phyloP scores from a whole-genome alignment of 1,139 yeast genomes.

The Geotrichum klebahnii region DNA sequence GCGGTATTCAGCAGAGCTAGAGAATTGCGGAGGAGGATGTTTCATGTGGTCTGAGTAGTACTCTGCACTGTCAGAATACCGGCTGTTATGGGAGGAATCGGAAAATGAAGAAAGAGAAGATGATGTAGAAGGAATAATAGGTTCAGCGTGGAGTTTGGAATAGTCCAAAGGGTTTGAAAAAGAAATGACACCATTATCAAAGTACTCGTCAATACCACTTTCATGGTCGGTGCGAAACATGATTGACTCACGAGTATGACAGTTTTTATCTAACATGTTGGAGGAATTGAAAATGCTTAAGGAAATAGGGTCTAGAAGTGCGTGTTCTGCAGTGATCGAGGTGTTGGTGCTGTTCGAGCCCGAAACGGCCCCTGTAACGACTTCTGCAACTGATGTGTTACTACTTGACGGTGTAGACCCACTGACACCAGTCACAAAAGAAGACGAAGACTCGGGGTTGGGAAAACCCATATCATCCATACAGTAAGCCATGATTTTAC shows the following conservation, averaged over 20 bases:
- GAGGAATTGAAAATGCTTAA: not conserved
- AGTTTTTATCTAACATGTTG: not conserved
- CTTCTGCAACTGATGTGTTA: constrained; percentile 1
- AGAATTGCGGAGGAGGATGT: constrained; percentile 6
- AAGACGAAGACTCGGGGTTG: too few relatives aligned
- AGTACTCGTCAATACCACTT: constrained; percentile 5
- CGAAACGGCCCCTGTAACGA: too few relatives aligned
- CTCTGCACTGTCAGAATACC: constrained; percentile 11
- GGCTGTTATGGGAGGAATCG: constrained; percentile 9
- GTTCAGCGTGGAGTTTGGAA: not conserved
- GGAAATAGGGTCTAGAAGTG: not conserved
- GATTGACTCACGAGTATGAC: not conserved
- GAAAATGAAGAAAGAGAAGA: constrained; percentile 16
- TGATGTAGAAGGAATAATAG: not conserved
- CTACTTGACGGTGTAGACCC: constrained; percentile 3
- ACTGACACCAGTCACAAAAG: too few relatives aligned
- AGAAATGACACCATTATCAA: not conserved
- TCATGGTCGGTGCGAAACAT: constrained; percentile 1
- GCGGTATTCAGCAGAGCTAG: constrained; percentile 2
- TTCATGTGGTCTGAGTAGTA: constrained; percentile 3
- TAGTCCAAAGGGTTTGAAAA: constrained; percentile 2
- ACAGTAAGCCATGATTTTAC: too few relatives aligned
- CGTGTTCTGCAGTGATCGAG: not conserved
- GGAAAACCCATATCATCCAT: too few relatives aligned
- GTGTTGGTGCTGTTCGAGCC: too few relatives aligned